Base-by-base conservation (phyloP, 1,284 basidiomycete species). In the Trametes sp. region DNA sequence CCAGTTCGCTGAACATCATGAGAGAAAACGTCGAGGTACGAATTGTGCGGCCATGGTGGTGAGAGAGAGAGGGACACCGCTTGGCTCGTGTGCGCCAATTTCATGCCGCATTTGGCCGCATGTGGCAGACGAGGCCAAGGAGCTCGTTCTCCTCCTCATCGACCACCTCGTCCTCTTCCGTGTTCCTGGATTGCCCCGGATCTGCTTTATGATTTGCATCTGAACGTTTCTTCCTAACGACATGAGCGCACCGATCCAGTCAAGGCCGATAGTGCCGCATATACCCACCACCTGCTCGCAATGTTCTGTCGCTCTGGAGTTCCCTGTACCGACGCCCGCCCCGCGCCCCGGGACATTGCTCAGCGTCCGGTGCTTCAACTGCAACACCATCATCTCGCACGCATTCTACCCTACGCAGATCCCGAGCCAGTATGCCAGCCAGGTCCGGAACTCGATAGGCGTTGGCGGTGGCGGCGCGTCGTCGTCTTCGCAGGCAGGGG, bases 271-370 rank as follows among this genome's bases (percentile, higher is more conserved):
- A 38, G 74, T 80, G 9, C 88, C 91, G 4, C 89, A 90, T 63
- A 82, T 92, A 59, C 78, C 80, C 26, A 86, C 89, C 5, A 80
- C 79, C 54, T 94, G 92, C 72, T 79, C 81, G 2, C 73, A 80
- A 65, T 96, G 94, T 75, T 79, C 80, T 19, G 73, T 81, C 0
- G 78, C 79, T 8, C 80, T 95, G 48, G 94, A 96, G 72, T 96
- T 95, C 72, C 82, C 87, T 1, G 80, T 90, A 1, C 93, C 93
- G 0, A 79, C 77, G 1, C 88, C 92, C 0, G 77, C 79, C 26
- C 88, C 92, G 16, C 81, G 87, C 1, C 82, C 84, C 21, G 86
- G 87, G 44, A 87, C 88, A 0, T 73, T 87, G 2, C 84, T 95
- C 1, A 84, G 86, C 67, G 79, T 95, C 48, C 84, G 86, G 67